Evolutionary conservation across 75 land plant species (phyloP).

Genomic region (Picea sitchensis): DNA sequence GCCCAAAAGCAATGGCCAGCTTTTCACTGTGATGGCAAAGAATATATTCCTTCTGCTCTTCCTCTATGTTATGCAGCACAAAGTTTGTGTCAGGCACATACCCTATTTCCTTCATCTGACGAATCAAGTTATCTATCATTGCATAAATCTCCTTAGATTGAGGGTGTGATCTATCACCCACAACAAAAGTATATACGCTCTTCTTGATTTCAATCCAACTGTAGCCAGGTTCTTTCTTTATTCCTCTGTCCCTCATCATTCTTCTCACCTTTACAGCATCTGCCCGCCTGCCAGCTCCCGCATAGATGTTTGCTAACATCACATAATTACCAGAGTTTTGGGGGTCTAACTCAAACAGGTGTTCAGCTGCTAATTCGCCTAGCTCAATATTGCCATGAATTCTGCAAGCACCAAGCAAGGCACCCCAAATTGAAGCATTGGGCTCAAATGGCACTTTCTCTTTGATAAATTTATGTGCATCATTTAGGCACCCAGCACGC

Average conservation of each 20-base stretch:
- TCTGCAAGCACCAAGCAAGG: conserved; percentile 50
- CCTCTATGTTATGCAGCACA: neutral
- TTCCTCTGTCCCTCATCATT: conserved; percentile 14
- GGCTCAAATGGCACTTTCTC: conserved; percentile 50
- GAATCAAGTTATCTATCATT: conserved; percentile 13
- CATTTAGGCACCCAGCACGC: conserved; percentile 51
- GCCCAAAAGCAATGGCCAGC: neutral
- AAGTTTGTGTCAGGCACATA: neutral
- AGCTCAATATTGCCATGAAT: conserved; percentile 38
- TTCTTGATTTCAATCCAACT: conserved; percentile 20
- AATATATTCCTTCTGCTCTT: neutral
- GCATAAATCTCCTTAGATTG: conserved; percentile 6
- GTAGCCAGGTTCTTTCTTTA: conserved; percentile 11
- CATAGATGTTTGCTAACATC: conserved; percentile 54
- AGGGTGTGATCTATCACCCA: conserved; percentile 17
- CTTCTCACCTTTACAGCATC: conserved; percentile 23
- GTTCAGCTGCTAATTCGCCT: conserved; percentile 49
- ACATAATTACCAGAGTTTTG: conserved; percentile 42
- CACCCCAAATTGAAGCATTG: conserved; percentile 53
- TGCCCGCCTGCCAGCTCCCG: conserved; percentile 31
- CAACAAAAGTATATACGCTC: conserved; percentile 15
- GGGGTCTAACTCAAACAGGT: conserved; percentile 38
- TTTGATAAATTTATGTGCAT: conserved; percentile 36
- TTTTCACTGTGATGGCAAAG: neutral
- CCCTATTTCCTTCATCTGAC: conserved; percentile 15